A percentile compares a stretch with the other conserved stretches of the same genome.
phyloP scores from a whole-genome alignment of 257 asterid genomes.

The Plantago ovata region DNA sequence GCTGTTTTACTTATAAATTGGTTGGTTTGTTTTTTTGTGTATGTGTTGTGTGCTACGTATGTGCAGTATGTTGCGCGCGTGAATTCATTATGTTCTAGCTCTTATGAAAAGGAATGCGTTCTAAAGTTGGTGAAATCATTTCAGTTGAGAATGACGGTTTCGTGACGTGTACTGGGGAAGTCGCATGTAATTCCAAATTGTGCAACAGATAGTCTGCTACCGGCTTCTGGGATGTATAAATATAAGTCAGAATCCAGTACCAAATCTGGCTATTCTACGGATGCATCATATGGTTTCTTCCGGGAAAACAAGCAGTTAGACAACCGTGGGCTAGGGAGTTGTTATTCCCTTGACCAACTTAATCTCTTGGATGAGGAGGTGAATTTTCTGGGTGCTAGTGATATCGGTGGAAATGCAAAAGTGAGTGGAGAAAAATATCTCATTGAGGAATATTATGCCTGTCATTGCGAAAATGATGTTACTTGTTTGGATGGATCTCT shows the following conservation, averaged over 20 bases:
- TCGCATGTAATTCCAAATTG: too few relatives aligned
- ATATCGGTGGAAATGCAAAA: slow-evolving; percentile 25
- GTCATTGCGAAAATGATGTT: slow-evolving; percentile 28
- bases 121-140: too few relatives aligned
- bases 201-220: too few relatives aligned
- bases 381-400: slow-evolving; percentile 20
- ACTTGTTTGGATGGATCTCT: slow-evolving; percentile 25
- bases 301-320: slow-evolving; percentile 26
- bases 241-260: slow-evolving; percentile 27
- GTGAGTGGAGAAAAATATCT: slow-evolving; percentile 31
- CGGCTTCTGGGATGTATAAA: slow-evolving; percentile 29
- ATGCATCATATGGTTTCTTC: slow-evolving; percentile 30
- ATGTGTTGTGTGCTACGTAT: too few relatives aligned
- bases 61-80: too few relatives aligned
- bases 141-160: too few relatives aligned
- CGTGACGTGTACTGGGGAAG: too few relatives aligned
- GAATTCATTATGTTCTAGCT: too few relatives aligned
- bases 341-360: slow-evolving; percentile 21
- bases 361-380: slow-evolving; percentile 31
- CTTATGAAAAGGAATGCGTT: too few relatives aligned
- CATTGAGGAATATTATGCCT: slow-evolving; percentile 39
- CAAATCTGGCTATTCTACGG: slow-evolving; percentile 32
- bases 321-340: slow-evolving; percentile 24
- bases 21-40: too few relatives aligned
- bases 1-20: too few relatives aligned